Base-by-base conservation (phyloP, 2,329 filamentous ascomycete genomes). In the Fusarium coffeatum region DNA sequence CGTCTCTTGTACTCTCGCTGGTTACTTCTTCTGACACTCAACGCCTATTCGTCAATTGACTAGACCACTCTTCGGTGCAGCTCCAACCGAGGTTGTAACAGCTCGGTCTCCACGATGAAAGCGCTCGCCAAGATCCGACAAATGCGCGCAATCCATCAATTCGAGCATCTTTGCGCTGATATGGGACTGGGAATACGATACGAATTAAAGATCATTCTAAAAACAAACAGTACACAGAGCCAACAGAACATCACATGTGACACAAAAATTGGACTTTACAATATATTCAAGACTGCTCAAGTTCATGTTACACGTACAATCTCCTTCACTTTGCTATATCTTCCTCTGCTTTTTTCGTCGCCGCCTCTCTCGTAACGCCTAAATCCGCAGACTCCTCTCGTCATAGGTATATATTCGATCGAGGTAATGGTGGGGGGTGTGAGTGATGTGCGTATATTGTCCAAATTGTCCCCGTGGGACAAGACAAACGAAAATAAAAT, bases 291-390 rank as follows among this genome's bases (percentile, higher is more conserved):
- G 59, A 73, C 68, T 66, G 64, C 69, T 22, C 59, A 68, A 72
- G 65, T 60, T 74, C 72, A 64, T 72, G 70, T 63, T 74, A 72
- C 66, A 73, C 72, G 66, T 74, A 73, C 72, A 72, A 71, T 69
- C 68, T 73, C 65, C 60, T 46, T 65, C 47, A 43, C 53, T 51
- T 41, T 40, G 45, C 42, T 51, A 55, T 58, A 66, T 47, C 48
- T 46, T 61, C 55, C 59, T 59, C 53, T 67, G 53, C 25, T 51
- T 58, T 59, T 27, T 55, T 60, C 68, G 42, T 59, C 58, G 59
- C 51, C 62, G 58, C 60, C 62, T 59, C 49, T 51, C 54, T 66
- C 55, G 55, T 55, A 71, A 72, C 69, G 69, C 69, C 69, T 68
- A 63, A 64, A 60, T 63, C 60, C 49, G 59, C 64, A 68, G 58